These are phyloP conservation scores for Leccinellum albellum DNA, from an alignment of 768 basidiomycete species.

Conservation along the genomic window DNA sequence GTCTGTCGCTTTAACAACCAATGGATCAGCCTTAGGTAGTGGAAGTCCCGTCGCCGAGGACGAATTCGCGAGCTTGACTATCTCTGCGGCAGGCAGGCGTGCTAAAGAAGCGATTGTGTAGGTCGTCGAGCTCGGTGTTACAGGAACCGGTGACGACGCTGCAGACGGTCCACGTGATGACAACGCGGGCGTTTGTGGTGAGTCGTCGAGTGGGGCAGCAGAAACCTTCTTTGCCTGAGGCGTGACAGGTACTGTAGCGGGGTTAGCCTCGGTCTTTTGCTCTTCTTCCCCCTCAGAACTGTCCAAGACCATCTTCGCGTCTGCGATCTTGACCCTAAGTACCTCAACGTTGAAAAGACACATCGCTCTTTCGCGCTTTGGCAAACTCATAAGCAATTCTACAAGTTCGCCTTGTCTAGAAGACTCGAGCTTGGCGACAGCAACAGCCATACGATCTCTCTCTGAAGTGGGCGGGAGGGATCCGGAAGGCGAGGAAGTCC, in stretches of 20 bases:
- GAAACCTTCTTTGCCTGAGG: slow-evolving; percentile 61
- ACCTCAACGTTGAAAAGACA: slow-evolving; percentile 87
- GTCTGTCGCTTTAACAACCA: slow-evolving; percentile 66
- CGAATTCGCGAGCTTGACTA: slow-evolving; percentile 60
- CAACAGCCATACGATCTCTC: slow-evolving; percentile 66
- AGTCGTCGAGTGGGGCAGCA: slow-evolving; percentile 37
- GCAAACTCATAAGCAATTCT: slow-evolving; percentile 78
- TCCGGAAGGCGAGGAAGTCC: slow-evolving; percentile 74
- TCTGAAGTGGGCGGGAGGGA: slow-evolving; percentile 64
- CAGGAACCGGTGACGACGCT: slow-evolving; percentile 64
- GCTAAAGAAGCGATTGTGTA: slow-evolving; percentile 72
- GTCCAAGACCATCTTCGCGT: slow-evolving; percentile 80
- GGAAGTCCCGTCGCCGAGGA: slow-evolving; percentile 47
- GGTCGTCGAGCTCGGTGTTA: slow-evolving; percentile 46
- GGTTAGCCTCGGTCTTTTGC: slow-evolving; percentile 20
- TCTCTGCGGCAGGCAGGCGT: slow-evolving; percentile 69
- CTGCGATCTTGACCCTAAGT: slow-evolving; percentile 69
- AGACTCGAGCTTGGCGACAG: slow-evolving; percentile 63
- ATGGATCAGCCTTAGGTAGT: slow-evolving; percentile 65
- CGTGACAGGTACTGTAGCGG: slow-evolving; percentile 45
- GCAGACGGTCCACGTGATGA: slow-evolving; percentile 74
- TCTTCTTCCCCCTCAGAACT: slow-evolving; percentile 59
- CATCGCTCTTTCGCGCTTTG: slow-evolving; percentile 86
- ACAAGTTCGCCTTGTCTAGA: slow-evolving; percentile 60
- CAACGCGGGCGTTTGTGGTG: slow-evolving; percentile 73